Conservation (phyloP, 495 filamentous ascomycete species). For the Penicillium macrosclerotiorum region DNA sequence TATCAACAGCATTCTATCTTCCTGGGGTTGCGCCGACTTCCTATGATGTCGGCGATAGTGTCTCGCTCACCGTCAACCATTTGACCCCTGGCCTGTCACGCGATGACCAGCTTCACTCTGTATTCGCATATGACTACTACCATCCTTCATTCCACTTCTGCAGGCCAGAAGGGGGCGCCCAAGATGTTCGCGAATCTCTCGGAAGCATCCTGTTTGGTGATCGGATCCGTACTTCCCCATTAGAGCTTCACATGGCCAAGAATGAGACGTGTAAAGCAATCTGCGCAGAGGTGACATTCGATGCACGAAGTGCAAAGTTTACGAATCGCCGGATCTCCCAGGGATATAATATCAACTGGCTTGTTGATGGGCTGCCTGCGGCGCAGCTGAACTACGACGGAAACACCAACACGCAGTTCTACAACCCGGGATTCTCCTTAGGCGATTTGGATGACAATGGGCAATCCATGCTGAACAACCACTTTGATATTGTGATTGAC, state of each 20-base stretch:
- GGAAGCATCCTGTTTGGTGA: slow-evolving; percentile 97
- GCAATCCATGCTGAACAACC: slow-evolving; percentile 73
- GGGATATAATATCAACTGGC: slow-evolving; percentile 89
- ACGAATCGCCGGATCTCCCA: slow-evolving; percentile 78
- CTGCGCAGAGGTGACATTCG: slow-evolving; percentile 65
- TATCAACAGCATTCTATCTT: slow-evolving; percentile 85
- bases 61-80: slow-evolving; percentile 90
- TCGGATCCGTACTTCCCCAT: slow-evolving; percentile 88
- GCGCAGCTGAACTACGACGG: slow-evolving; percentile 73
- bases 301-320: slow-evolving; percentile 67
- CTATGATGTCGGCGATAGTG: slow-evolving; percentile 69
- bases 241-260: slow-evolving; percentile 76
- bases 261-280: slow-evolving; percentile 84
- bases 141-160: slow-evolving; percentile 84
- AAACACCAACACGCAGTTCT: slow-evolving; percentile 71
- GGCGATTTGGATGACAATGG: slow-evolving; percentile 60
- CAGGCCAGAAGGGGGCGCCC: slow-evolving; percentile 66
- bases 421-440: slow-evolving; percentile 83
- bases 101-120: slow-evolving; percentile 81
- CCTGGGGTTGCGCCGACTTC: slow-evolving; percentile 94
- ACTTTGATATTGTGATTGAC: slow-evolving; percentile 91
- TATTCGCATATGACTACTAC: slow-evolving; percentile 95
- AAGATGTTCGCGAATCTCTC: slow-evolving; percentile 79
- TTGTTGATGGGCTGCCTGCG: slow-evolving; percentile 90
- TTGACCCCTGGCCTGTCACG: slow-evolving; percentile 80